These are phyloP conservation scores for Ambrosiella xylebori DNA, from an alignment of 2,329 filamentous ascomycete species.

Conservation along the genomic window DNA sequence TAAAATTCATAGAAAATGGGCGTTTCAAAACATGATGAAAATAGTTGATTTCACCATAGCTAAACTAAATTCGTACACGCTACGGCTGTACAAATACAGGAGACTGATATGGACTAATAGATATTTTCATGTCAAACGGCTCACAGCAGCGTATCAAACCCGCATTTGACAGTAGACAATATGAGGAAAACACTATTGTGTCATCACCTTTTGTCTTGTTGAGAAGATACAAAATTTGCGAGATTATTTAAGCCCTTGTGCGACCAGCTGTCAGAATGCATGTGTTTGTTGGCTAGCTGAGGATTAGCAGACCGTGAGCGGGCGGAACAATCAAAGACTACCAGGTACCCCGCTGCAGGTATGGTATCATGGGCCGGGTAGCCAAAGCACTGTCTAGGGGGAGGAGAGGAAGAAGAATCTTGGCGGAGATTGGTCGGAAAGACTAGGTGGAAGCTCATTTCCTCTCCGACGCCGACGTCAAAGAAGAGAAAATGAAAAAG, in stretches of 20 bases:
- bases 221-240: no score
- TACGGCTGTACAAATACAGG: no score
- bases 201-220: not conserved
- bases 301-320: not conserved
- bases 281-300: no score
- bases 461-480: no score
- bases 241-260: not conserved
- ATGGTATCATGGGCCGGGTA: not conserved
- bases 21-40: no score
- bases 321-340: not conserved
- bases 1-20: no score
- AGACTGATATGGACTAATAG: not conserved
- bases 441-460: no score
- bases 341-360: not conserved
- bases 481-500: no score
- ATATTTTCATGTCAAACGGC: not conserved
- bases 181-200: not conserved
- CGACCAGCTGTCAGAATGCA: not conserved
- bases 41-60: no score
- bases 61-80: no score
- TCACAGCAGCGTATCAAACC: not conserved
- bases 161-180: not conserved
- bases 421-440: no score
- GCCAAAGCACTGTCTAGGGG: not conserved
- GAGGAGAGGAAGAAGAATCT: not conserved